Percentiles rank a stretch among this genome's conserved stretches.
Conservation (phyloP, 1,284 basidiomycete species). For the Rugosomyces carneus region DNA sequence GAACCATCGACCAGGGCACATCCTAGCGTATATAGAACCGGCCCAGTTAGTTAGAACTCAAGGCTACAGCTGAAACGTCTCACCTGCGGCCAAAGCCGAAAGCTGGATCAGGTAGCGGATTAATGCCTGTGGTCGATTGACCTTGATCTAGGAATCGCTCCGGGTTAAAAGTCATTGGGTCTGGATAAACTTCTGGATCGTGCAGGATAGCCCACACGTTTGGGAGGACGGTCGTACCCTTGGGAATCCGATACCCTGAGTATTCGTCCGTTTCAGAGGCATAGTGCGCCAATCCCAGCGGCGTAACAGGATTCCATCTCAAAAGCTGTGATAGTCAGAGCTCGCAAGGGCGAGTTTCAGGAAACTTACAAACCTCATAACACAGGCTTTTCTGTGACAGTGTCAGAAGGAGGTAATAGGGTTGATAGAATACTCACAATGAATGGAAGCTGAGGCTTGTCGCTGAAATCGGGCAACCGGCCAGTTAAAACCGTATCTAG, state of each 20-base stretch:
- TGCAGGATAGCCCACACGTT: slow-evolving; percentile 35
- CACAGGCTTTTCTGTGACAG: slow-evolving; percentile 27
- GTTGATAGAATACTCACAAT: slow-evolving; percentile 21
- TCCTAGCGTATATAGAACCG: not conserved
- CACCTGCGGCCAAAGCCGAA: slow-evolving; percentile 12
- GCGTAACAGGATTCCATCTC: slow-evolving; percentile 40
- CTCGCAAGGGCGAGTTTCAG: not conserved
- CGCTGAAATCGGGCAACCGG: slow-evolving; percentile 32
- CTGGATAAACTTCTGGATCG: slow-evolving; percentile 28
- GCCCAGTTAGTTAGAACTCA: not conserved
- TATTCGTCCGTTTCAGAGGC: slow-evolving; percentile 36
- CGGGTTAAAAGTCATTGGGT: slow-evolving; percentile 29
- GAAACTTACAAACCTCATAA: slow-evolving; percentile 22
- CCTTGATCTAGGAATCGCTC: slow-evolving; percentile 24
- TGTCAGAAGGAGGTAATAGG: not conserved
- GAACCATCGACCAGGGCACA: slow-evolving; percentile 17
- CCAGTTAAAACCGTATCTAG: slow-evolving; percentile 27
- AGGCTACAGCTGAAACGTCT: not conserved
- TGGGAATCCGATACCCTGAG: slow-evolving; percentile 37
- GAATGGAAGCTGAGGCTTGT: slow-evolving; percentile 30
- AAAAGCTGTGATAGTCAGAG: slow-evolving; percentile 22
- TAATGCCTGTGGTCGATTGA: slow-evolving; percentile 20
- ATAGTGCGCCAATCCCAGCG: slow-evolving; percentile 33
- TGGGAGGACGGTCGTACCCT: slow-evolving; percentile 35
- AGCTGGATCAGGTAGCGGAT: slow-evolving; percentile 27